Evolutionary conservation across 139 green algal species (phyloP).

Genomic region (Chara braunii): DNA sequence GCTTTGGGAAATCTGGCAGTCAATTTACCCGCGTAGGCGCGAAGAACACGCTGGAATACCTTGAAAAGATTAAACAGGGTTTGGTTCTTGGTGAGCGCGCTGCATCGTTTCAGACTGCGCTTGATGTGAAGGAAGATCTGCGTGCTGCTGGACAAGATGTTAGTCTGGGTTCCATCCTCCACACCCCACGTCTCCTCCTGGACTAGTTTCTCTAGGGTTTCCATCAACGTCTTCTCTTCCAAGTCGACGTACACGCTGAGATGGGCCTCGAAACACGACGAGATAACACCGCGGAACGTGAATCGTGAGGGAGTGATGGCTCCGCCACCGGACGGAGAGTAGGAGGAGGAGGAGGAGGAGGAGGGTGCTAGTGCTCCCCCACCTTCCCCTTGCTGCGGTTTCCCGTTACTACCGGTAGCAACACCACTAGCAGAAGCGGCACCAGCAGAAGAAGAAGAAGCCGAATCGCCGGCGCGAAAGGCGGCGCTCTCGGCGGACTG

Average conservation of each 20-base stretch:
- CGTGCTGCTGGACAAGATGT: slow-evolving; percentile 43
- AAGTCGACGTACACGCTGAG: slow-evolving; percentile 67
- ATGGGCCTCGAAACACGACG: slow-evolving; percentile 65
- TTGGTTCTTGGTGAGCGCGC: slow-evolving; percentile 60
- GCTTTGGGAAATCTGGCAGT: slow-evolving; percentile 67
- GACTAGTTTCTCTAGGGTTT: slow-evolving; percentile 55
- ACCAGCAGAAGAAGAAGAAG: too few species aligned
- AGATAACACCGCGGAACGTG: slow-evolving; percentile 67
- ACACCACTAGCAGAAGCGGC: too few species aligned
- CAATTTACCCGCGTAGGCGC: slow-evolving; percentile 65
- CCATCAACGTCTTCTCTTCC: slow-evolving; percentile 60
- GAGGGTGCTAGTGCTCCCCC: too few species aligned
- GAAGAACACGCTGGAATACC: slow-evolving; percentile 48
- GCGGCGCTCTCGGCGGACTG: too few species aligned
- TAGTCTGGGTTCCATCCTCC: slow-evolving; percentile 28
- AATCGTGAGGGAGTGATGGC: slow-evolving; percentile 29
- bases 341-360: too few species aligned
- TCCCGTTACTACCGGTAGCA: too few species aligned
- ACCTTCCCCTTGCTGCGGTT: background rate
- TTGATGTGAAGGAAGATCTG: slow-evolving; percentile 78
- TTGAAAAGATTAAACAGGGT: slow-evolving; percentile 64
- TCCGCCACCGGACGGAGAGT: too few species aligned
- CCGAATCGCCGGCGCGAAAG: too few species aligned
- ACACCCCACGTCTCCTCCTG: slow-evolving; percentile 73
- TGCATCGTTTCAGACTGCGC: slow-evolving; percentile 62